A percentile compares a stretch with the other conserved stretches of the same genome.
These are phyloP conservation scores for Dryas drummondii DNA, from an alignment of 306 rosid species.

Conservation along the genomic window DNA sequence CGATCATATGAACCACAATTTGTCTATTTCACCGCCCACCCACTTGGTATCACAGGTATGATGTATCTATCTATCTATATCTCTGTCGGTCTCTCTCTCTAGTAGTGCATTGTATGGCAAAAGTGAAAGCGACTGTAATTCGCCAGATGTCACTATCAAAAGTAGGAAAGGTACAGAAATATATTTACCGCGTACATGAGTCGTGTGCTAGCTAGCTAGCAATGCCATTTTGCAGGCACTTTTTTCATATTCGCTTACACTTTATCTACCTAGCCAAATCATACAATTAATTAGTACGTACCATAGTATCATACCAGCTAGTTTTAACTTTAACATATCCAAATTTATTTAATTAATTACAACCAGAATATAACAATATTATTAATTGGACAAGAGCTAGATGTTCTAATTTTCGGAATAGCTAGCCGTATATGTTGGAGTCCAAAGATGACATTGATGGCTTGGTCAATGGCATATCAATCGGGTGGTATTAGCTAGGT, in stretches of 20 bases:
- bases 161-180: neutral
- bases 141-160: neutral
- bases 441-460: no score
- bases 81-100: neutral
- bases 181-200: neutral
- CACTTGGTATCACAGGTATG: neutral
- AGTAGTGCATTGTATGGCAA: neutral
- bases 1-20: neutral
- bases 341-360: no score
- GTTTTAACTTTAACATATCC: no score
- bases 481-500: neutral
- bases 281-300: no score
- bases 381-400: no score
- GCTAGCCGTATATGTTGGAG: no score
- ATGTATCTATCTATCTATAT: no score
- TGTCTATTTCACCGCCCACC: slow-evolving; percentile 1
- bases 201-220: neutral
- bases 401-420: no score
- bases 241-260: neutral
- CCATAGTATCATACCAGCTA: no score
- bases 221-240: no score
- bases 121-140: slow-evolving; percentile 6
- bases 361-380: no score
- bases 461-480: slow-evolving; percentile 8
- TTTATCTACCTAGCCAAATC: no score